Conservation (phyloP, 2,329 filamentous ascomycete species). For the Colletotrichum phormii region DNA sequence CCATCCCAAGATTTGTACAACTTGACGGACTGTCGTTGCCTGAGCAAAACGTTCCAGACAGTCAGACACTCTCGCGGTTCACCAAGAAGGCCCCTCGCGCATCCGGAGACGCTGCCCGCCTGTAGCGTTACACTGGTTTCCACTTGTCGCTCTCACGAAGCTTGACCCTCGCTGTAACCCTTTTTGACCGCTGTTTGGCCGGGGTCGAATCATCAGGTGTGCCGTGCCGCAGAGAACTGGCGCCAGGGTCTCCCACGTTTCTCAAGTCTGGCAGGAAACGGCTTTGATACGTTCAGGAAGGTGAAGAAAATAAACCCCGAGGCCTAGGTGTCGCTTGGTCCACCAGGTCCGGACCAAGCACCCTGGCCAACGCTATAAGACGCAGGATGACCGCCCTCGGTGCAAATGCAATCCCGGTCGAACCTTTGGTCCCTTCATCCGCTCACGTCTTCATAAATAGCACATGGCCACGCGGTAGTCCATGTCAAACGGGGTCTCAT, state of each 20-base stretch:
- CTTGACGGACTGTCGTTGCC: slow-evolving; percentile 11
- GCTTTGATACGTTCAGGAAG: slow-evolving; percentile 22
- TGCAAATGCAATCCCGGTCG: slow-evolving; percentile 27
- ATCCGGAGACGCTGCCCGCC: slow-evolving; percentile 35
- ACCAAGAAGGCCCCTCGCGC: slow-evolving; percentile 34
- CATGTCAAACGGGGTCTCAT: slow-evolving; percentile 9
- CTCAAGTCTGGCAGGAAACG: slow-evolving; percentile 29
- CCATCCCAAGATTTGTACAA: slow-evolving; percentile 19
- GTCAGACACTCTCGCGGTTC: slow-evolving; percentile 27
- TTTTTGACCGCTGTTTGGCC: slow-evolving; percentile 29
- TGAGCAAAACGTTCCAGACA: slow-evolving; percentile 11
- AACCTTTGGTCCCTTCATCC: slow-evolving; percentile 34
- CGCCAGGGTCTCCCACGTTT: slow-evolving; percentile 19
- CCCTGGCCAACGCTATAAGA: slow-evolving; percentile 7
- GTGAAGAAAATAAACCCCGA: slow-evolving; percentile 14
- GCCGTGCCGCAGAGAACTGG: slow-evolving; percentile 12
- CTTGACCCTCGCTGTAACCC: slow-evolving; percentile 26
- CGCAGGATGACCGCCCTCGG: slow-evolving; percentile 5
- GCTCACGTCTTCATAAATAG: slow-evolving; percentile 31
- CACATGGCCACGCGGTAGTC: slow-evolving; percentile 27
- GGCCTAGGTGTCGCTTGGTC: slow-evolving; percentile 6
- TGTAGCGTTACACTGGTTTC: slow-evolving; percentile 33
- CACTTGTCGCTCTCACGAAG: slow-evolving; percentile 23
- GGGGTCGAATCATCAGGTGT: background rate
- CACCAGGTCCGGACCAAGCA: slow-evolving; percentile 17